Conservation (phyloP, 768 basidiomycete species). For the Lanmaoa rubissima region DNA sequence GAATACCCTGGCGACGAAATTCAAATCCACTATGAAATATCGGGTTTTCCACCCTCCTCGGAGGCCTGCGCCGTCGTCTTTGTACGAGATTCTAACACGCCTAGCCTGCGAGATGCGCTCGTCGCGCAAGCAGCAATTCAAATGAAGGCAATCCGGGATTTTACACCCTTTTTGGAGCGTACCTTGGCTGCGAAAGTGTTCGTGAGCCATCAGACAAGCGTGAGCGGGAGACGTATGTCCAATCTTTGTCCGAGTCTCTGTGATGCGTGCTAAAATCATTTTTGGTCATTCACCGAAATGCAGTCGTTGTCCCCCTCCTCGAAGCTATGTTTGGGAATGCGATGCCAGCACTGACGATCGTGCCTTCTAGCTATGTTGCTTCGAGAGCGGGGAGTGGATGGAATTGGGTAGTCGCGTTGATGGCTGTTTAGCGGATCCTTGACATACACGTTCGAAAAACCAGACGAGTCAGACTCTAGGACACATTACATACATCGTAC, state of each 20-base stretch:
- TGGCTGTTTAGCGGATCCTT: constrained; percentile 21
- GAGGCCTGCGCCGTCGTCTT: constrained; percentile 47
- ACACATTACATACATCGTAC: constrained; percentile 1
- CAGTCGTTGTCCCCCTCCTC: constrained; percentile 21
- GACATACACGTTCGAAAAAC: not conserved
- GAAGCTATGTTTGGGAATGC: constrained; percentile 19
- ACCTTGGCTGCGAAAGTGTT: constrained; percentile 29
- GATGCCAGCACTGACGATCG: constrained; percentile 29
- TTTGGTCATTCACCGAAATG: not conserved
- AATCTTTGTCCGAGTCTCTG: not conserved
- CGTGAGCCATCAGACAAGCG: constrained; percentile 10
- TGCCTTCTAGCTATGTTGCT: constrained; percentile 22
- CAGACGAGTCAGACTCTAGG: not conserved
- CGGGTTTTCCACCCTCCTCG: constrained; percentile 38
- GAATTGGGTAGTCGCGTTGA: constrained; percentile 31
- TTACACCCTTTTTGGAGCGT: constrained; percentile 21
- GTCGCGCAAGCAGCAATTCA: constrained; percentile 9
- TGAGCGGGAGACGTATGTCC: constrained; percentile 18
- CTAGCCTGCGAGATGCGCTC: constrained; percentile 3
- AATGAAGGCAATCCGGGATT: constrained; percentile 13
- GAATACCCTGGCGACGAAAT: constrained; percentile 6
- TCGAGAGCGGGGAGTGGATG: constrained; percentile 23
- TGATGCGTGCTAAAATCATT: not conserved
- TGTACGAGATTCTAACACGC: constrained; percentile 31
- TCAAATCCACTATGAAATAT: constrained; percentile 48